These are phyloP conservation scores for Hyaloperonospora brassicae DNA, from an alignment of 352 stramenopile species.

Conservation along the genomic window DNA sequence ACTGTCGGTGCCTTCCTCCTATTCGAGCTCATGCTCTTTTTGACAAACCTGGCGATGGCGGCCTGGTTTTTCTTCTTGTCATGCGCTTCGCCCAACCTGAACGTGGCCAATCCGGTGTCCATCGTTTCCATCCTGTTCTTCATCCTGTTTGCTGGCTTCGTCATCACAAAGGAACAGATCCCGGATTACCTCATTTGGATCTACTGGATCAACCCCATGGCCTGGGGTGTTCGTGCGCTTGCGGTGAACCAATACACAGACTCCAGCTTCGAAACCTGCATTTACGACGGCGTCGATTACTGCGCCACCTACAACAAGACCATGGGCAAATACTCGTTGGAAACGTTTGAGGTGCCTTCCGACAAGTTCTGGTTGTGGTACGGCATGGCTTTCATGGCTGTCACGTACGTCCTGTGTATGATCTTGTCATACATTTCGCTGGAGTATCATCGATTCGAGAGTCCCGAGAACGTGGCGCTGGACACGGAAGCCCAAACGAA, in stretches of 20 bases:
- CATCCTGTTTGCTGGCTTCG: conserved; percentile 15
- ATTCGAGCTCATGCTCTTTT: conserved; percentile 28
- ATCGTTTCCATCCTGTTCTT: conserved; percentile 21
- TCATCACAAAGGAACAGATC: conserved; percentile 23
- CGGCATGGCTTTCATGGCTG: conserved; percentile 11
- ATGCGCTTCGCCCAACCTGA: conserved; percentile 13
- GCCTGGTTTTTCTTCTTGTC: conserved; percentile 21
- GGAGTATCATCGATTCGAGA: conserved; percentile 16
- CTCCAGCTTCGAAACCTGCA: conserved; percentile 14
- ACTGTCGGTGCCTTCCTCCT: conserved; percentile 24
- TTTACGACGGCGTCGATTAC: conserved; percentile 13
- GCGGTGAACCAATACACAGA: conserved; percentile 23
- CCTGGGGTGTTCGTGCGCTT: conserved; percentile 13
- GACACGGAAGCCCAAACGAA: neutral
- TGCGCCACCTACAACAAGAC: conserved; percentile 12
- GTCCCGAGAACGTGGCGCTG: conserved; percentile 18
- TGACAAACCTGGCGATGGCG: conserved; percentile 27
- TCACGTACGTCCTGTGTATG: conserved; percentile 18
- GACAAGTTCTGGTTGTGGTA: conserved; percentile 23
- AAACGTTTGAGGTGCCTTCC: conserved; percentile 12
- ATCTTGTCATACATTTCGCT: conserved; percentile 17
- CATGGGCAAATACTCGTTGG: conserved; percentile 16
- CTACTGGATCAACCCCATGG: conserved; percentile 23
- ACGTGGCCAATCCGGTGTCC: conserved; percentile 18
- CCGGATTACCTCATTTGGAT: conserved; percentile 25